phyloP scores from a whole-genome alignment of 228 moss, liverwort and hornwort genomes.

The Sphagnum magellanicum region DNA sequence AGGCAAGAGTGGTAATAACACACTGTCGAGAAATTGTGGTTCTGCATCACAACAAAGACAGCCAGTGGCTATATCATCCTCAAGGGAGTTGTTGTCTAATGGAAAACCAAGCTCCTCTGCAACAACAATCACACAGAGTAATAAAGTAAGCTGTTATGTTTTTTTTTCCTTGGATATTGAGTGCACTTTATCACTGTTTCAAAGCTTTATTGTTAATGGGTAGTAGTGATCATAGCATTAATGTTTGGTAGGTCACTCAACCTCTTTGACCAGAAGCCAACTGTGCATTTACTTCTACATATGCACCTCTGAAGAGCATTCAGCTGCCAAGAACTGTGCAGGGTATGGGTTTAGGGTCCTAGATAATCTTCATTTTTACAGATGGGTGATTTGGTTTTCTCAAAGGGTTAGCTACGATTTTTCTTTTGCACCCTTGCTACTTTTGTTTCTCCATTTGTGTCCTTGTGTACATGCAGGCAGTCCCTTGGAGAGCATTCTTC shows the following conservation, averaged over 20 bases:
- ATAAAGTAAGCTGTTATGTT: conserved; percentile 17
- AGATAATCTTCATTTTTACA: too few species aligned
- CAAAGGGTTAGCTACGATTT: background rate
- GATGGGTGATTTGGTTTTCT: background rate
- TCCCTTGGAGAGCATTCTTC: conserved; percentile 78
- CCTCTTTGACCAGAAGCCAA: too few species aligned
- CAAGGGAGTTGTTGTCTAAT: conserved; percentile 9
- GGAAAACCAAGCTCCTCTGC: conserved; percentile 12
- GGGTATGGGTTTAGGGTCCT: too few species aligned
- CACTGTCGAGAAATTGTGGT: too few species aligned
- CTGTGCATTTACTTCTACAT: too few species aligned
- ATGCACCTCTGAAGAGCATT: too few species aligned
- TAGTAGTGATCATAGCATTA: too few species aligned
- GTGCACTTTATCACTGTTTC: too few species aligned
- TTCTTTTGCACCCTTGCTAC: background rate
- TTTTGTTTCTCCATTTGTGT: background rate
- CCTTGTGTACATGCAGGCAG: conserved; percentile 24
- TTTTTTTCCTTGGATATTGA: background rate
- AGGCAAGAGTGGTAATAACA: too few species aligned
- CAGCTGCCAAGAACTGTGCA: too few species aligned
- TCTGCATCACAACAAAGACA: conserved; percentile 13
- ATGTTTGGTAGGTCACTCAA: too few species aligned
- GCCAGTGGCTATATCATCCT: conserved; percentile 2
- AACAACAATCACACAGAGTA: conserved; percentile 8
- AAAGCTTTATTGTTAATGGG: too few species aligned